These are phyloP conservation scores for Aegilops bicornis DNA, from an alignment of 176 grass and related monocot genomes.

Conservation along the genomic window DNA sequence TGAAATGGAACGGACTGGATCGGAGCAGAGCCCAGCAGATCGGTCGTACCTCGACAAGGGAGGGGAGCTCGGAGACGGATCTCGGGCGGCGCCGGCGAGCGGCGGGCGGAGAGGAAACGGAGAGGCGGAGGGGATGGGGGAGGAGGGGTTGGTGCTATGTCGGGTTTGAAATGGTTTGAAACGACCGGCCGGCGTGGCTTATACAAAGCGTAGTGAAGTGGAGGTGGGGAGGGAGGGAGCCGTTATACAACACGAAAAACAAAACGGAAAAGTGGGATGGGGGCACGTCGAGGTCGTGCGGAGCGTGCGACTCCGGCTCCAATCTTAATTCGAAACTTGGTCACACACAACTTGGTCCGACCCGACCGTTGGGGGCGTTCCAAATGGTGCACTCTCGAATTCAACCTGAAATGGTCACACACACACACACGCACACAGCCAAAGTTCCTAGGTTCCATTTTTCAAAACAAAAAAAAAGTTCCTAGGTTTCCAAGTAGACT, in stretches of 20 bases:
- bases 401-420: not conserved
- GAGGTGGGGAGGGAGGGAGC: not conserved
- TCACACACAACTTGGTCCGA: not conserved
- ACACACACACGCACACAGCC: not conserved
- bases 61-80: not conserved
- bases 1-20: not conserved
- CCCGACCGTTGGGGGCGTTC: slow-evolving; percentile 2
- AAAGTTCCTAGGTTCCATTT: not conserved
- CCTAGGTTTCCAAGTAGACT: too few relatives aligned
- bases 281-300: slow-evolving; percentile 15
- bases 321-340: not conserved
- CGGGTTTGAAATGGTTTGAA: slow-evolving; percentile 22
- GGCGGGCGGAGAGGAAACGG: not conserved
- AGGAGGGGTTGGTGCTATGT: not conserved
- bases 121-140: not conserved
- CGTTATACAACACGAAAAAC: not conserved
- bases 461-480: too few relatives aligned
- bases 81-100: slow-evolving; percentile 12
- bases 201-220: slow-evolving; percentile 11
- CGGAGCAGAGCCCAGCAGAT: not conserved
- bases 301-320: not conserved
- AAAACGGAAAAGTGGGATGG: not conserved
- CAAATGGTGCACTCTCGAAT: not conserved
- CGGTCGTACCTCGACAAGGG: not conserved
- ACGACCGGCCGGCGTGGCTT: not conserved